Conservation (phyloP, 2,329 filamentous ascomycete genomes). For the Exophiala sp. region DNA sequence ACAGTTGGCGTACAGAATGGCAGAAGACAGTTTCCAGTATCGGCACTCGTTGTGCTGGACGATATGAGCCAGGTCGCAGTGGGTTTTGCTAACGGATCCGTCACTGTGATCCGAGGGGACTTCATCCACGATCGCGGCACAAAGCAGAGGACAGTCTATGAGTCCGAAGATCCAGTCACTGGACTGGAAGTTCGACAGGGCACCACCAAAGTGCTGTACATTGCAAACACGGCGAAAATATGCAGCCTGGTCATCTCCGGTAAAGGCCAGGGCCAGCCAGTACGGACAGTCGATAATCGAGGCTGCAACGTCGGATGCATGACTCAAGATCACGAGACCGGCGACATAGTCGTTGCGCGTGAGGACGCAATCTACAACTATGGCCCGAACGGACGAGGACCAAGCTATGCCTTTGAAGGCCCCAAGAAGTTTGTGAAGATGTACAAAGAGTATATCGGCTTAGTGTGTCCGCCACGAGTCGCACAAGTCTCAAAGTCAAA, state of each 20-base stretch:
- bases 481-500: constrained; percentile 54
- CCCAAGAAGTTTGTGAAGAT: constrained; percentile 77
- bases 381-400: constrained; percentile 75
- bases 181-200: constrained; percentile 73
- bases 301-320: constrained; percentile 95
- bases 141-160: constrained; percentile 89
- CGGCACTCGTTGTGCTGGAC: constrained; percentile 80
- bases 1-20: constrained; percentile 84
- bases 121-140: constrained; percentile 92
- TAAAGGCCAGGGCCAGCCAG: constrained; percentile 82
- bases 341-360: constrained; percentile 84
- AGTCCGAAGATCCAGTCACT: constrained; percentile 94
- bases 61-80: constrained; percentile 91
- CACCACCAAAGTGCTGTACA: constrained; percentile 73
- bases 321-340: constrained; percentile 74
- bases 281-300: constrained; percentile 80
- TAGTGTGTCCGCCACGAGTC: constrained; percentile 74
- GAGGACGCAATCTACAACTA: constrained; percentile 97
- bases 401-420: constrained; percentile 86
- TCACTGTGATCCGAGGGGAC: constrained; percentile 90
- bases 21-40: constrained; percentile 88
- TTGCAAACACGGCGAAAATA: constrained; percentile 85
- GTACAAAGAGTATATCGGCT: constrained; percentile 79
- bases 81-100: constrained; percentile 91
- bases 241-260: constrained; percentile 83